Percentiles rank a stretch among this genome's conserved stretches.
Conservation (phyloP, 192 early-diverging fungal genomes). For the Linnemannia schmuckeri region DNA sequence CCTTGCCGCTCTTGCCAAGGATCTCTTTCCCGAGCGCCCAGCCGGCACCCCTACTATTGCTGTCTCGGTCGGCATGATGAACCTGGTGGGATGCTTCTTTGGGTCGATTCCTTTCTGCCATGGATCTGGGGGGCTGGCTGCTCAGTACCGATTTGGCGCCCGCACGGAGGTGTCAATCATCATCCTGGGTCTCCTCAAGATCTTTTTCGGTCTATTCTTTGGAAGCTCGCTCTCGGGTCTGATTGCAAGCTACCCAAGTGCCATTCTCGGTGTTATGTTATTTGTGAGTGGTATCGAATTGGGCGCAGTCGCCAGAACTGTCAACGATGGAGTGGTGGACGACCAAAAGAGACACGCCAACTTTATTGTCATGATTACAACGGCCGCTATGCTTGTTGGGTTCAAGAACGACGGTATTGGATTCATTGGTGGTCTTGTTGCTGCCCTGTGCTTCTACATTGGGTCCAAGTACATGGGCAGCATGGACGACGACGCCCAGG, state of each 20-base stretch:
- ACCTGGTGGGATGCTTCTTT: constrained; percentile 82
- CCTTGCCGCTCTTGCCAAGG: constrained; percentile 78
- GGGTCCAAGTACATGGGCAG: constrained; percentile 20
- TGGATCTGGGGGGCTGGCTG: constrained; percentile 87
- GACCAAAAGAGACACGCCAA: constrained; percentile 58
- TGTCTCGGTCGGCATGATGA: constrained; percentile 82
- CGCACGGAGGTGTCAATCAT: constrained; percentile 83
- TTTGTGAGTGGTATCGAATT: constrained; percentile 85
- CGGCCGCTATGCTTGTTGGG: constrained; percentile 72
- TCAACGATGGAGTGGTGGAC: constrained; percentile 59
- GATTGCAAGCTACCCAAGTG: constrained; percentile 76
- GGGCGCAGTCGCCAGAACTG: constrained; percentile 64
- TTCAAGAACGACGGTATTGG: constrained; percentile 87
- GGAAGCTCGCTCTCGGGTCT: constrained; percentile 80
- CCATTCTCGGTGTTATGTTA: constrained; percentile 88
- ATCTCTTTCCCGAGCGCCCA: constrained; percentile 82
- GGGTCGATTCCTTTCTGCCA: constrained; percentile 85
- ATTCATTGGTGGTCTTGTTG: constrained; percentile 72
- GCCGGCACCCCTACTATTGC: constrained; percentile 67
- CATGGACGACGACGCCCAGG: constrained; percentile 18
- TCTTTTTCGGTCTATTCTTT: constrained; percentile 82
- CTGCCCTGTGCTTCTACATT: constrained; percentile 11
- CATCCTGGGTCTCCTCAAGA: constrained; percentile 81
- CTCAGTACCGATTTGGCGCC: constrained; percentile 94
- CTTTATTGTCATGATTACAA: constrained; percentile 78